A percentile compares a stretch with the other conserved stretches of the same genome.
Conservation (phyloP, 2,329 filamentous ascomycete genomes). For the Colletotrichum magnum region DNA sequence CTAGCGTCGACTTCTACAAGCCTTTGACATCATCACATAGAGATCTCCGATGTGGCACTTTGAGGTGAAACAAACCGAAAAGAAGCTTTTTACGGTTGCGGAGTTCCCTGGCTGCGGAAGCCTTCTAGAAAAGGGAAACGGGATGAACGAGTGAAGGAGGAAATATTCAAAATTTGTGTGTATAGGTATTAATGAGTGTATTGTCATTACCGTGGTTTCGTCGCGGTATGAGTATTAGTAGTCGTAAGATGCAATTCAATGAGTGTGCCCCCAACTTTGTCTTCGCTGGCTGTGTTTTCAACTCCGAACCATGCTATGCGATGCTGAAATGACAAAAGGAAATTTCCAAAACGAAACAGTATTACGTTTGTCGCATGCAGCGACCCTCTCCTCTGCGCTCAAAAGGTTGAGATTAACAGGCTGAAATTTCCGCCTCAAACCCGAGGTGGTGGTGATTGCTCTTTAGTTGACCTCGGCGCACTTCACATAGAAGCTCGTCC, state of each 20-base stretch:
- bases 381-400: background rate
- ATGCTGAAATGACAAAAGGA: background rate
- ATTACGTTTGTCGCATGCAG: background rate
- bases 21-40: no score
- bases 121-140: no score
- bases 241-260: background rate
- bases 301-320: background rate
- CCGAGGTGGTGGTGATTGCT: background rate
- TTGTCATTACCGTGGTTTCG: background rate
- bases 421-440: background rate
- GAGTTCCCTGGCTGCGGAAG: no score
- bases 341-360: background rate
- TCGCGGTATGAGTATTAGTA: background rate
- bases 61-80: no score
- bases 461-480: background rate
- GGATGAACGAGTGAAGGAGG: no score
- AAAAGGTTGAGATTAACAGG: background rate
- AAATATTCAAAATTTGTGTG: background rate
- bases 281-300: background rate
- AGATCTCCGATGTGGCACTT: no score
- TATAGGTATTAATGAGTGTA: background rate
- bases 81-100: no score
- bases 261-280: background rate
- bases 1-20: no score
- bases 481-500: constrained; percentile 8